Evolutionary conservation across 192 early-diverging fungal species (phyloP), one percentile per base, ranked within the genome.

Genomic region (Entomortierella chlamydospora): DNA sequence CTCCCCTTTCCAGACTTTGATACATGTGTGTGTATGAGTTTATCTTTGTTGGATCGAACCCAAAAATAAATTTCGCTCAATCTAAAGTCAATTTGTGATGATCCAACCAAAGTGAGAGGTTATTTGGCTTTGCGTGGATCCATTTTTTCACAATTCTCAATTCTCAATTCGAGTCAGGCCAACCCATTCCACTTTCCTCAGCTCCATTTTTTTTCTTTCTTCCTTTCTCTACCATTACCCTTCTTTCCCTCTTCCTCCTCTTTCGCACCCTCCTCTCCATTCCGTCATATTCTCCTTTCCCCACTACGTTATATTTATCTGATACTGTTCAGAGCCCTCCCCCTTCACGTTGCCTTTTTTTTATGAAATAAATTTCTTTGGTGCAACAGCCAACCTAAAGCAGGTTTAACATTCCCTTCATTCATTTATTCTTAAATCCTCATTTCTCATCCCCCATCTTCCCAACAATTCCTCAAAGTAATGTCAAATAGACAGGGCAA

Each of bases 231-330:
- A 49, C 7, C 61, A 9, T 47, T 50, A 42, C 11, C 57, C 37
- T 62, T 33, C 39, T 29, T 42, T 68, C 31, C 50, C 23, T n/a
- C 25, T 1, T 65, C 42, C 41, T 25, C 29, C 33, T 74, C 52
- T 56, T 53, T 29, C 13, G 51, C 33, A 42, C 39, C 29, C 31
- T 33, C 13, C 20, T 28, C 43, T 30, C 52, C 53, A 15, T 17
- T 56, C 45, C 34, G n/a, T n/a, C n/a, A n/a, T n/a, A n/a, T n/a
- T 33, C 42, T 42, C 23, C 56, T 31, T 42, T 42, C 31, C 20
- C 12, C 57, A 49, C 22, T 31, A 49, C 57, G 10, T 11, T 37
- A 41, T 13, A 47, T 20, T 9, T 20, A 25, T 50, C 47, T 26
- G 22, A 2, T 37, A 13, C 13, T 41, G 5, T n/a, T n/a, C n/a